Evolutionary conservation across 169 alveolate species (phyloP).

Genomic region (Plasmodium cynomolgi): DNA sequence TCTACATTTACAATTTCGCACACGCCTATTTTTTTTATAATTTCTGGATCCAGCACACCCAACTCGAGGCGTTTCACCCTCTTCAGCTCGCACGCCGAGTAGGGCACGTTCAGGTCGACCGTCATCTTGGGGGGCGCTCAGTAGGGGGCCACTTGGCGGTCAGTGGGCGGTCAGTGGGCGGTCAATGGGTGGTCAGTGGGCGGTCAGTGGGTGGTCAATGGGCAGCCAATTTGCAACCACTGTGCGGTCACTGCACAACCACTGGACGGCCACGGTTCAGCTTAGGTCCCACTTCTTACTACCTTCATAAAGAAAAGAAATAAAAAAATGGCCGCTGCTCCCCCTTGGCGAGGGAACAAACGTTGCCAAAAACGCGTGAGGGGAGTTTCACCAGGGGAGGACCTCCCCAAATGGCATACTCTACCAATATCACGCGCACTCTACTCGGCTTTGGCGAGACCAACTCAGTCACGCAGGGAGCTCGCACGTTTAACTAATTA

Average conservation of each 20-base stretch:
- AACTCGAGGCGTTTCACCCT: slow-evolving; percentile 88
- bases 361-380: not conserved
- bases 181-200: too few species aligned
- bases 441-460: not conserved
- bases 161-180: too few species aligned
- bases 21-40: slow-evolving; percentile 89
- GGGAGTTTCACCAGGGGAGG: not conserved
- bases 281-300: not conserved
- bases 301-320: not conserved
- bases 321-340: not conserved
- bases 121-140: slow-evolving; percentile 40
- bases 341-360: not conserved
- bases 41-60: slow-evolving; percentile 90
- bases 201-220: too few species aligned
- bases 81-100: slow-evolving; percentile 89
- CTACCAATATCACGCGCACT: not conserved
- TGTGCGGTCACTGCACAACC: too few species aligned
- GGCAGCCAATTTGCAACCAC: too few species aligned
- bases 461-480: not conserved
- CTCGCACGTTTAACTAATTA: not conserved
- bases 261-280: not conserved
- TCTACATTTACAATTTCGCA: slow-evolving; percentile 91
- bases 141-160: too few species aligned
- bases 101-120: slow-evolving; percentile 88
- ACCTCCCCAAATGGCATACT: not conserved